Evolutionary conservation across 306 rosid species (phyloP).

Genomic region (Psophocarpus tetragonolobus): DNA sequence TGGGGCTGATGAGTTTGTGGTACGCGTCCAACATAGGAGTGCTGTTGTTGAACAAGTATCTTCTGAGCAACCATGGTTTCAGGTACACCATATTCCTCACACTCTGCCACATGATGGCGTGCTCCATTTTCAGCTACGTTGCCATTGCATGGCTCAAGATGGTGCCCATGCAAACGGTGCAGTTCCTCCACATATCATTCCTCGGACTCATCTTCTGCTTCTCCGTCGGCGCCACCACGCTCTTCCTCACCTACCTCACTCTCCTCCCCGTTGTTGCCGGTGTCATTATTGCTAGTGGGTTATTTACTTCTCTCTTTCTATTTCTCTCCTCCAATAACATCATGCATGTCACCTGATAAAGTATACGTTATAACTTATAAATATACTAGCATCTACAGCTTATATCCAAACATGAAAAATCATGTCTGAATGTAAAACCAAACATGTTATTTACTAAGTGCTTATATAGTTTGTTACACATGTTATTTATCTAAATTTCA

Average conservation of each 20-base stretch:
- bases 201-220: conserved; percentile 50
- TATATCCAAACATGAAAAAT: no score
- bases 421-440: no score
- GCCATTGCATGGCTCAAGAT: conserved; percentile 45
- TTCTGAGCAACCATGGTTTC: conserved; percentile 49
- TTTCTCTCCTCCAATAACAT: not conserved
- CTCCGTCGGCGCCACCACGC: conserved; percentile 53
- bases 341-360: not conserved
- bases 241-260: conserved; percentile 42
- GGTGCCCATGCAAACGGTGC: conserved; percentile 44
- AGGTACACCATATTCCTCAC: conserved; percentile 49
- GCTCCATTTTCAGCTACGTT: conserved; percentile 45
- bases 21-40: conserved; percentile 54
- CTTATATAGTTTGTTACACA: not conserved
- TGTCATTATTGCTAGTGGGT: conserved; percentile 55
- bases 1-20: conserved; percentile 38
- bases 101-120: conserved; percentile 55
- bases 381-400: no score
- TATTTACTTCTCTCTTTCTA: not conserved
- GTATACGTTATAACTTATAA: no score
- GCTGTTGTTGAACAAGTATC: conserved; percentile 46
- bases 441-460: no score
- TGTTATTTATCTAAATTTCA: not conserved
- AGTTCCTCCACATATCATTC: conserved; percentile 39
- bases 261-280: conserved; percentile 52